Percentiles rank a stretch among this genome's conserved stretches.
These are phyloP conservation scores for Trichoderma sp. DNA, from an alignment of 2,329 filamentous ascomycete species.

Conservation along the genomic window DNA sequence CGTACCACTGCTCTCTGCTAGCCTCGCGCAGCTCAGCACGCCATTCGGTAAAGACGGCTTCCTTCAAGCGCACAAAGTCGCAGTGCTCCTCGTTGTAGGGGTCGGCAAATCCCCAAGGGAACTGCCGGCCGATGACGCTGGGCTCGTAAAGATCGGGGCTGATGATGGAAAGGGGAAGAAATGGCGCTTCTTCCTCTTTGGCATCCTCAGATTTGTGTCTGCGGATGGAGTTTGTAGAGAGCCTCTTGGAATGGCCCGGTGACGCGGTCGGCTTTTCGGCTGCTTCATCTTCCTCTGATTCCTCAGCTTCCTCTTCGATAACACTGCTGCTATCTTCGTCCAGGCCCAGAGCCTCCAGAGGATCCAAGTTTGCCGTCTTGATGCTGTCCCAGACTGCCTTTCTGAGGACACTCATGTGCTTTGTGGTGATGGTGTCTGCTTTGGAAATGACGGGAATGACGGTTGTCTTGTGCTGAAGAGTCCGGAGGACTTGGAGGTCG, in stretches of 20 bases:
- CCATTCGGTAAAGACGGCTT: slow-evolving; percentile 93
- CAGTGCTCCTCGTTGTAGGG: slow-evolving; percentile 90
- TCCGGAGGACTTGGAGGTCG: slow-evolving; percentile 84
- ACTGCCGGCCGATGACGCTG: slow-evolving; percentile 75
- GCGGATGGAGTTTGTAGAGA: slow-evolving; percentile 47
- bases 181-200: slow-evolving; percentile 58
- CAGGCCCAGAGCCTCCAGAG: slow-evolving; percentile 79
- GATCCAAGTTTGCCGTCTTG: slow-evolving; percentile 82
- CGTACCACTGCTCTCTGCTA: slow-evolving; percentile 90
- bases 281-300: slow-evolving; percentile 31
- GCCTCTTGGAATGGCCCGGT: slow-evolving; percentile 44
- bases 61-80: slow-evolving; percentile 87
- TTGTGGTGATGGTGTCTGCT: slow-evolving; percentile 92
- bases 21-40: slow-evolving; percentile 84
- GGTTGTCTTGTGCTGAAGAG: slow-evolving; percentile 87
- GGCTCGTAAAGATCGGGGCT: slow-evolving; percentile 90
- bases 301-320: slow-evolving; percentile 51
- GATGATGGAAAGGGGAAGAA: slow-evolving; percentile 87
- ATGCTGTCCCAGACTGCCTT: slow-evolving; percentile 86
- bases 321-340: slow-evolving; percentile 71
- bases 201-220: slow-evolving; percentile 44
- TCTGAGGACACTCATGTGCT: slow-evolving; percentile 91
- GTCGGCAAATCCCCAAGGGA: slow-evolving; percentile 96
- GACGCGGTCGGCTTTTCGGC: slow-evolving; percentile 31
- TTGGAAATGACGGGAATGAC: slow-evolving; percentile 96